Base-by-base conservation (phyloP, 2,329 filamentous ascomycete species). In the Endothia cerciana region DNA sequence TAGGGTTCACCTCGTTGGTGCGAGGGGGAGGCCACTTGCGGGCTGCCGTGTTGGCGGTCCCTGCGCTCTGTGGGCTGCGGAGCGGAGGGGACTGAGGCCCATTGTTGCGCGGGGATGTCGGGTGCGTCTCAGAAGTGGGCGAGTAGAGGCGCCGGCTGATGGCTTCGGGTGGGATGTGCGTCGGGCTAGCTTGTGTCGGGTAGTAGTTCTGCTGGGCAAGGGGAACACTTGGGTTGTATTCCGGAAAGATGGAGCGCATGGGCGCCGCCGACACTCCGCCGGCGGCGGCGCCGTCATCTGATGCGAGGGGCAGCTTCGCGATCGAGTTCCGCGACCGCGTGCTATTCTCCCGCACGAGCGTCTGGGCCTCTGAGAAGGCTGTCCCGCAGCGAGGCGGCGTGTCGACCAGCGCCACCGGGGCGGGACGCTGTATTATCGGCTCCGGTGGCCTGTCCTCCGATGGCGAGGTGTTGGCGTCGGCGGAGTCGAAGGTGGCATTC, bases 171-270 rank as follows among this genome's bases (percentile, higher is more conserved):
- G 89, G 88, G 59, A 92, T 85, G 40, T 86, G 83, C 1, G 85
- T 85, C 15, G 90, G 88, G 67, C 85, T 87, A 63, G 83, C 78
- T 73, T 90, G 87, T 0, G 86, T 89, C 2, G 91, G 90, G 59
- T 85, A 90, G 77, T 94, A 93, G 57, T 86, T 78, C 73, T 94
- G 91, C 65, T 87, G 85, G 64, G 87, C 82, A 3, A 92, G 82
- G 5, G 90, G 82, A 30, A 92, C 74, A 1, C 83, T 84, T 3
- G 87, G 89, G 72, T 94, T 88, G 73, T 93, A 93, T 38, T 85
- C 83, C 8, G 91, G 91, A 71, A 94, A 94, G 71, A 94, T 93
- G 30, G 91, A 93, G 40, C 86, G 84, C 71, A 91, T 83, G 0
- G 83, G 79, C 6, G 38, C 64, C 55, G 67, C 62, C 25, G 66